Conservation (phyloP, 768 basidiomycete species). For the Saitozyma sp. region DNA sequence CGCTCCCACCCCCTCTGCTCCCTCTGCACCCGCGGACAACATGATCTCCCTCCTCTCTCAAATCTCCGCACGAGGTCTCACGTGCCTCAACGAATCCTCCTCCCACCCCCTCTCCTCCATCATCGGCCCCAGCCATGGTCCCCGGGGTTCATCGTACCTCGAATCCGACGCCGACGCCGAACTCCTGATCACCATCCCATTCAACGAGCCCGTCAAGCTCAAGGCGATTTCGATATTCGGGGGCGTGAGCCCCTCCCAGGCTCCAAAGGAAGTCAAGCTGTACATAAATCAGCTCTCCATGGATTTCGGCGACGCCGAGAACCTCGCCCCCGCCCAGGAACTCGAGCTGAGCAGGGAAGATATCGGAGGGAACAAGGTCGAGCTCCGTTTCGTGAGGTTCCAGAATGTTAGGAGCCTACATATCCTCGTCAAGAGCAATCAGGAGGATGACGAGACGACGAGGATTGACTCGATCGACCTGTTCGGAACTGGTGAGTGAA, state of each 20-base stretch:
- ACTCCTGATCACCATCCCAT: slow-evolving; percentile 48
- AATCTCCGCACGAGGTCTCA: slow-evolving; percentile 45
- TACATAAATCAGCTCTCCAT: slow-evolving; percentile 50
- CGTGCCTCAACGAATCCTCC: slow-evolving; percentile 51
- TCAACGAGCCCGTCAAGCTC: slow-evolving; percentile 49
- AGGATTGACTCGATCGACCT: slow-evolving; percentile 52
- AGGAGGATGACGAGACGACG: slow-evolving; percentile 53
- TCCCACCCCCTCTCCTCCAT: slow-evolving; percentile 48
- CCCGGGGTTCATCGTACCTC: slow-evolving; percentile 46
- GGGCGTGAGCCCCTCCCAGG: slow-evolving; percentile 42
- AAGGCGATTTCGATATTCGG: slow-evolving; percentile 48
- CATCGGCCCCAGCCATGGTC: slow-evolving; percentile 41
- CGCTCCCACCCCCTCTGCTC: slow-evolving; percentile 17
- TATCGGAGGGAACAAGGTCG: slow-evolving; percentile 47
- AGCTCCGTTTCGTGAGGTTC: slow-evolving; percentile 52
- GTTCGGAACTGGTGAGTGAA: slow-evolving; percentile 46
- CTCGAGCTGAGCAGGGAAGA: slow-evolving; percentile 44
- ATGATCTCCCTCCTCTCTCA: slow-evolving; percentile 41
- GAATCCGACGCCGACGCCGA: slow-evolving; percentile 53
- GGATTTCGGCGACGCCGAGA: slow-evolving; percentile 49
- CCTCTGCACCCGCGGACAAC: slow-evolving; percentile 20
- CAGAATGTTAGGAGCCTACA: slow-evolving; percentile 49
- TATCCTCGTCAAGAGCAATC: slow-evolving; percentile 51
- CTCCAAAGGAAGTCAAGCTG: slow-evolving; percentile 50
- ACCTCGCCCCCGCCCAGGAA: slow-evolving; percentile 45